Evolutionary conservation across 257 asterid genomes (phyloP).

Genomic region (Nicotiana tomentosiformis): DNA sequence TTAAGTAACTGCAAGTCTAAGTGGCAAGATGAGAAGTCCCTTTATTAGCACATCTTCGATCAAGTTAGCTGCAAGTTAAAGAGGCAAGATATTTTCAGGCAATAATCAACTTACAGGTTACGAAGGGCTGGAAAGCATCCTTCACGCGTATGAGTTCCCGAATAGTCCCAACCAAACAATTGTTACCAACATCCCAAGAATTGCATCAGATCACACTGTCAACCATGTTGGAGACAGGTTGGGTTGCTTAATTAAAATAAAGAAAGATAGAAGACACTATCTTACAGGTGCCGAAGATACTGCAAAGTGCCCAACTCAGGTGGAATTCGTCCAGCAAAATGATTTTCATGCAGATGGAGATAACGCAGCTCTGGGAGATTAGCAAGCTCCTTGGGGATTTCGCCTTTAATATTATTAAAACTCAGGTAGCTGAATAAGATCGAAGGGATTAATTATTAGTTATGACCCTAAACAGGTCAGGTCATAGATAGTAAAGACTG

Average conservation of each 20-base stretch:
- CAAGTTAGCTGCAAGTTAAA: neutral
- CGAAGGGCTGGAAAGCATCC: slow-evolving; percentile 98
- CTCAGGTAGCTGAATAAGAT: slow-evolving; percentile 73
- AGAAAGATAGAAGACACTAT: neutral
- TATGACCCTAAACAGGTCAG: neutral
- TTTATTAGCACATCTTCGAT: neutral
- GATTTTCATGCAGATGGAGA: slow-evolving; percentile 91
- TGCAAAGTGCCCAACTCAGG: slow-evolving; percentile 82
- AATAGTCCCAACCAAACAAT: slow-evolving; percentile 90
- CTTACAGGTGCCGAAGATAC: slow-evolving; percentile 83
- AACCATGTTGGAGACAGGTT: slow-evolving; percentile 1
- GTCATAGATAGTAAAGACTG: neutral
- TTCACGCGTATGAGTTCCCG: slow-evolving; percentile 86
- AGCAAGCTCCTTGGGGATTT: slow-evolving; percentile 90
- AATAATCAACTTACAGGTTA: slow-evolving; percentile 59
- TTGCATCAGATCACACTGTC: slow-evolving; percentile 7
- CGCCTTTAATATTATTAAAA: slow-evolving; percentile 91
- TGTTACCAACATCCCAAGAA: slow-evolving; percentile 85
- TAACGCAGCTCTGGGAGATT: slow-evolving; percentile 91
- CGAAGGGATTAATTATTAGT: neutral
- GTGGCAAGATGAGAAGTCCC: neutral
- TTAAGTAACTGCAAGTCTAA: slow-evolving; percentile 24
- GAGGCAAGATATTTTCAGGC: neutral
- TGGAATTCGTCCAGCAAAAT: slow-evolving; percentile 77
- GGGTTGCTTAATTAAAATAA: neutral